Conservation (phyloP, 2,329 filamentous ascomycete genomes). For the Claviceps spartinae region DNA sequence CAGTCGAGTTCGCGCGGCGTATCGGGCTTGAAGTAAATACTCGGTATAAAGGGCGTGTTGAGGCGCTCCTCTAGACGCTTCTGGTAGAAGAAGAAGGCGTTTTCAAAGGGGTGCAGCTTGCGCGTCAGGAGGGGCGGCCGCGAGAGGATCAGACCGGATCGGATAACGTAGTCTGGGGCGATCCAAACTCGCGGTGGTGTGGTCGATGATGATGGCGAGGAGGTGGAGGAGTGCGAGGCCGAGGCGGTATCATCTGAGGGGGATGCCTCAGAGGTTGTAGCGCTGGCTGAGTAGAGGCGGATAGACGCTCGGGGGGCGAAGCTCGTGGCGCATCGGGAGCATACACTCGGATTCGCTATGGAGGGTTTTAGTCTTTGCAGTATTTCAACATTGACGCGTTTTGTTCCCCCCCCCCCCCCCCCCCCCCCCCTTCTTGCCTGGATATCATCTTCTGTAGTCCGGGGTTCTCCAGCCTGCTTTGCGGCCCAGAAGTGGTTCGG, state of each 20-base stretch:
- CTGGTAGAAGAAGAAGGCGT: slow-evolving; percentile 92
- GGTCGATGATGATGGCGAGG: slow-evolving; percentile 8
- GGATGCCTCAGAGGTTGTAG: slow-evolving; percentile 9
- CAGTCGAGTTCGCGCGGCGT: slow-evolving; percentile 78
- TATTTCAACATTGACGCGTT: neutral
- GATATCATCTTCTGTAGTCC: too few species aligned
- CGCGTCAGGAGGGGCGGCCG: slow-evolving; percentile 80
- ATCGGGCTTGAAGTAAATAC: slow-evolving; percentile 90
- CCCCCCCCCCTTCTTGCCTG: neutral
- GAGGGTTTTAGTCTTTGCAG: neutral
- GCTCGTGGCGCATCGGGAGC: slow-evolving; percentile 25
- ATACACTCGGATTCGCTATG: slow-evolving; percentile 19
- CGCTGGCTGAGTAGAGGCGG: slow-evolving; percentile 23
- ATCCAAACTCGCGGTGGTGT: too few species aligned
- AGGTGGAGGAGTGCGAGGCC: slow-evolving; percentile 7
- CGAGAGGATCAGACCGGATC: slow-evolving; percentile 66
- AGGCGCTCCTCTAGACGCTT: slow-evolving; percentile 90
- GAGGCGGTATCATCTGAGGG: slow-evolving; percentile 9
- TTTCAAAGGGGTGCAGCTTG: slow-evolving; percentile 74
- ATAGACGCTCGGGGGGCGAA: slow-evolving; percentile 12
- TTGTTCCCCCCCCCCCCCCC: neutral
- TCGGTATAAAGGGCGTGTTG: slow-evolving; percentile 71
- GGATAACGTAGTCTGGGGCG: slow-evolving; percentile 30
- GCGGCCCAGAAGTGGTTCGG: neutral
- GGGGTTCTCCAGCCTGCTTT: too few species aligned